Percentiles rank a stretch among this genome's conserved stretches.
These are phyloP conservation scores for Schwanniomyces sp. DNA, from an alignment of 805 yeast genomes.

Conservation along the genomic window DNA sequence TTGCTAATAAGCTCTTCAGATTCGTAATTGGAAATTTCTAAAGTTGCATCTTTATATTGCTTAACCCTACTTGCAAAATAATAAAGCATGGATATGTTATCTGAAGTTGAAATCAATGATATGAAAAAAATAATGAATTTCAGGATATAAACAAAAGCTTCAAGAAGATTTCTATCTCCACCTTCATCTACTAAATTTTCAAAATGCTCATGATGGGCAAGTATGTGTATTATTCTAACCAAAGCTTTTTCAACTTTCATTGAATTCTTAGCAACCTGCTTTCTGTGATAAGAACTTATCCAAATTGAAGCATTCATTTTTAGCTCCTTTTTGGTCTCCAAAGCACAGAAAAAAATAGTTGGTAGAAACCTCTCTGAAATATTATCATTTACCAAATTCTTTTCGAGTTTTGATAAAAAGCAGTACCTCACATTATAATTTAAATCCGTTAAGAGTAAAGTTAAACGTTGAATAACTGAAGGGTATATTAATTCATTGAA, in stretches of 20 bases:
- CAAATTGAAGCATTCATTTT: conserved; percentile 60
- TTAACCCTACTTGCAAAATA: conserved; percentile 78
- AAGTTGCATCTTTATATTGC: conserved; percentile 64
- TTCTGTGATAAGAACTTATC: conserved; percentile 60
- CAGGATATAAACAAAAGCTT: conserved; percentile 53
- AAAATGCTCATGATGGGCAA: conserved; percentile 76
- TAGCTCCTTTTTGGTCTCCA: conserved; percentile 62
- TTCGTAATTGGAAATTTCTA: conserved; percentile 29
- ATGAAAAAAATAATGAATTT: conserved; percentile 62
- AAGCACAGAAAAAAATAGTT: conserved; percentile 69
- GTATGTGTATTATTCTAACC: conserved; percentile 63
- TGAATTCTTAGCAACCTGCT: conserved; percentile 32
- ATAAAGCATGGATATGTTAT: conserved; percentile 70
- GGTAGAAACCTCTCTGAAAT: conserved; percentile 69
- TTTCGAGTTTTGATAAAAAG: conserved; percentile 52
- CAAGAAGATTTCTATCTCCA: conserved; percentile 19
- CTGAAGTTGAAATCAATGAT: conserved; percentile 57
- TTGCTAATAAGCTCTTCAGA: conserved; percentile 20
- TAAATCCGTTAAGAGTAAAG: conserved; percentile 68
- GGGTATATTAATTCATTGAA: conserved; percentile 56
- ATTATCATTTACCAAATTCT: conserved; percentile 46
- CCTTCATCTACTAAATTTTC: conserved; percentile 33
- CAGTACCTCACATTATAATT: conserved; percentile 52
- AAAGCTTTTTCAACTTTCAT: conserved; percentile 65
- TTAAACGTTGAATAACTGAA: conserved; percentile 49